Conservation (phyloP, 1,284 basidiomycete species). For the Boletellus deceptivus region DNA sequence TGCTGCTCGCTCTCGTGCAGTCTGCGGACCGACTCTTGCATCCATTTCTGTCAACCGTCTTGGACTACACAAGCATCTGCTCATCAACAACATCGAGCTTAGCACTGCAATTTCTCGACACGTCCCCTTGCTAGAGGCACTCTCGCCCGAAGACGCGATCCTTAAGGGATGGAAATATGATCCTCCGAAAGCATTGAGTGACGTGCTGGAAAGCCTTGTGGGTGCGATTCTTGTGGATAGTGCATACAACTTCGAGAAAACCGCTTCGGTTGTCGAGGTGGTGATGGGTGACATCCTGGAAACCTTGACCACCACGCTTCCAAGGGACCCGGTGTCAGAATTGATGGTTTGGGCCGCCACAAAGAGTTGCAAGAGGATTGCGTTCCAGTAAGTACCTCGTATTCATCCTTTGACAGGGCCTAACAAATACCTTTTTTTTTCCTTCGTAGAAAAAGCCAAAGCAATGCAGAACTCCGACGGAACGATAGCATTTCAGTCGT, state of each 20-base stretch:
- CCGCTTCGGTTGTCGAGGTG: conserved; percentile 54
- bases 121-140: conserved; percentile 53
- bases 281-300: conserved; percentile 63
- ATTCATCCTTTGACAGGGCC: neutral
- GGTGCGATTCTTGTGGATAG: conserved; percentile 84
- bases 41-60: conserved; percentile 65
- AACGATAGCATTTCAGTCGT: conserved; percentile 53
- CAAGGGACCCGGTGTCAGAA: conserved; percentile 65
- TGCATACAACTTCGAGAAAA: conserved; percentile 66
- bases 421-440: conserved; percentile 11
- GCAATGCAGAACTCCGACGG: conserved; percentile 40
- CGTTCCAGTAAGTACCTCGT: conserved; percentile 41
- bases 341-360: conserved; percentile 61
- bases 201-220: conserved; percentile 79
- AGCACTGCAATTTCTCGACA: conserved; percentile 60
- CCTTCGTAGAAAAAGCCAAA: conserved; percentile 47
- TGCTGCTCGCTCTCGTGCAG: conserved; percentile 63
- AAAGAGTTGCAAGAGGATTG: conserved; percentile 51
- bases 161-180: conserved; percentile 74
- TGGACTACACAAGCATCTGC: conserved; percentile 64
- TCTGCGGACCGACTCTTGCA: conserved; percentile 74
- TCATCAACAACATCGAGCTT: conserved; percentile 70
- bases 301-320: conserved; percentile 54
- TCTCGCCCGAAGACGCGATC: conserved; percentile 61
- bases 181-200: conserved; percentile 77